phyloP scores from a whole-genome alignment of 2,329 filamentous ascomycete genomes.

The Zymoseptoria ardabiliae region DNA sequence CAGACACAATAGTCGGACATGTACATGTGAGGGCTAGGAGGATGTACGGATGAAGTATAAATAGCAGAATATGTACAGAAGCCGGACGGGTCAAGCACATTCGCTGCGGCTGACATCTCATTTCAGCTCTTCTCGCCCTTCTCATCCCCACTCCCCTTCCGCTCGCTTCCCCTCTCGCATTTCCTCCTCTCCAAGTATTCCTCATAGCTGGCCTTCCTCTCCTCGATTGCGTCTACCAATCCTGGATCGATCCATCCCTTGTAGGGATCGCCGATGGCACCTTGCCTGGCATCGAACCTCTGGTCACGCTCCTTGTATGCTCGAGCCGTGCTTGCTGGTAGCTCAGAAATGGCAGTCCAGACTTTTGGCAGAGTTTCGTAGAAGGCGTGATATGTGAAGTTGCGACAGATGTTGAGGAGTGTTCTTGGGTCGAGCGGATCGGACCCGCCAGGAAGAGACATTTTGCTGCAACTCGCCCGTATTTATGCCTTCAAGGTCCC shows the following conservation, averaged over 20 bases:
- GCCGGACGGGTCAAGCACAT: too few species aligned
- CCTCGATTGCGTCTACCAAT: constrained; percentile 14
- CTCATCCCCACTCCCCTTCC: background rate
- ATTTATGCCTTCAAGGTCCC: background rate
- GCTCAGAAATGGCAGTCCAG: constrained; percentile 7
- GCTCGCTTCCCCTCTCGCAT: background rate
- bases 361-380: constrained; percentile 12
- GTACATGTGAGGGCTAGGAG: too few species aligned
- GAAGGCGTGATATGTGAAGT: constrained; percentile 6
- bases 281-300: constrained; percentile 15
- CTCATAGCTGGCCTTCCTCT: constrained; percentile 8
- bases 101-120: too few species aligned
- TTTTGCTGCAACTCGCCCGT: background rate
- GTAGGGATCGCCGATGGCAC: constrained; percentile 15
- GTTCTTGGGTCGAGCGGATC: constrained; percentile 12
- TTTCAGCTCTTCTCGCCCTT: background rate
- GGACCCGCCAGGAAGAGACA: background rate
- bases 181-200: constrained; percentile 3
- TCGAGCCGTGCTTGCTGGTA: constrained; percentile 11
- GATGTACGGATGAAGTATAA: too few species aligned
- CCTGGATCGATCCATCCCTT: constrained; percentile 16
- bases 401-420: constrained; percentile 9
- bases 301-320: constrained; percentile 14
- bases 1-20: too few species aligned
- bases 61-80: too few species aligned